Conservation (phyloP, 768 basidiomycete genomes). For the Naganishia vishniacii region DNA sequence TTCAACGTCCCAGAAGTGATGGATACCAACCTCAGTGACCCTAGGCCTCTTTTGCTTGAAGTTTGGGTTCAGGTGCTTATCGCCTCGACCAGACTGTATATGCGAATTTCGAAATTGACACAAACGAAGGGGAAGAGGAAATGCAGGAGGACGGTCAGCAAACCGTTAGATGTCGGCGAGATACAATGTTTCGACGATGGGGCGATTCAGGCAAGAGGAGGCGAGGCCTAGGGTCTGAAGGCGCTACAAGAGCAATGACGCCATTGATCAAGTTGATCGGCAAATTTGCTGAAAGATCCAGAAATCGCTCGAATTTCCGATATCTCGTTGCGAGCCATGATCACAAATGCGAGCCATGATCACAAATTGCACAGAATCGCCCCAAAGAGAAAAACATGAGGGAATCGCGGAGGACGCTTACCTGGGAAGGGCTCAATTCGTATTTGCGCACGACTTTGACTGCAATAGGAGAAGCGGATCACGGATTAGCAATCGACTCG, state of each 20-base stretch:
- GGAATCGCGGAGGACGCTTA: conserved; percentile 53
- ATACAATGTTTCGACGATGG: not conserved
- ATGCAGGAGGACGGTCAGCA: conserved; percentile 18
- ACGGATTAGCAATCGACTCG: too few relatives aligned
- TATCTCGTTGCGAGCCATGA: too few relatives aligned
- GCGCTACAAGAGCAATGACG: not conserved
- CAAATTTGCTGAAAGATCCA: not conserved
- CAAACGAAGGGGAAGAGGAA: not conserved
- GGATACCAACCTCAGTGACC: conserved; percentile 82
- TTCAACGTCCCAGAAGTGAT: not conserved
- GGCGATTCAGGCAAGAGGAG: not conserved
- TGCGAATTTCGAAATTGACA: not conserved
- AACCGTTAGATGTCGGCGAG: not conserved
- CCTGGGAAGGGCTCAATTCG: conserved; percentile 85
- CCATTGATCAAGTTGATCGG: not conserved
- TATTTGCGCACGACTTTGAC: conserved; percentile 94
- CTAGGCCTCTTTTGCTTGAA: conserved; percentile 91
- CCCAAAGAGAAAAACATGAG: not conserved
- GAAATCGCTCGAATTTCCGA: not conserved
- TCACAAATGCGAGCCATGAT: too few relatives aligned
- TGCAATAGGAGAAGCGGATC: conserved; percentile 37
- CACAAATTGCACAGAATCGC: not conserved
- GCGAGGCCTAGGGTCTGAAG: conserved; percentile 17
- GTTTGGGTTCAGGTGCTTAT: conserved; percentile 85
- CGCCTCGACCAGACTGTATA: conserved; percentile 53